Base-by-base conservation (phyloP, 306 rosid species). In the Casuarina glauca region DNA sequence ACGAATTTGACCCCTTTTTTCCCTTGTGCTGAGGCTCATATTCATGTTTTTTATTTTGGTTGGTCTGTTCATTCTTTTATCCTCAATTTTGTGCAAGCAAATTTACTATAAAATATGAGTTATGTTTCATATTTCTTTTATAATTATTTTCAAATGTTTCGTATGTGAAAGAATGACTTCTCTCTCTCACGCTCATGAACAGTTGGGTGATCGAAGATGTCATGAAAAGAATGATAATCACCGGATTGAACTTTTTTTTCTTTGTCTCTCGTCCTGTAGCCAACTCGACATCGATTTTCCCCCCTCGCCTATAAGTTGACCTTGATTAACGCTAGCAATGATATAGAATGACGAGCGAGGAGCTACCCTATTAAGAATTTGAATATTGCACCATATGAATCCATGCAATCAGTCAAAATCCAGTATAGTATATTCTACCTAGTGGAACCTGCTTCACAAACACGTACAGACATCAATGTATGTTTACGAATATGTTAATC, bases 1-100 rank as follows among this genome's bases (percentile, higher is more conserved):
- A 85, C 89, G 2, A 43, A 75, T 64, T 49, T 89, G 71, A 11
- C 89, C 88, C 54, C 35, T 35, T 0, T 6, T 46, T 46, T 26
- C 8, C 53, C 76, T 7, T 26, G 32, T 26, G 32, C 32, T 26
- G 32, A 26, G 32, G 32, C 32, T 26, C 1, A 26, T 26, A 26
- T 26, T 26, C 32, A 26, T 26, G 32, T 26, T 26, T 26, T 26
- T 26, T 26, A 26, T 26, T 26, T 26, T 26, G 32, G 32, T 26
- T 26, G 32, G 32, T 26, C 32, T 26, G 32, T 26, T 26, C 32
- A 26, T 26, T 26, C 32, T 26, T 26, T 26, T 0, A 26, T 26
- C 1, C 0, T 26, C 32, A 26, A 26, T 26, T 26, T 26, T 26
- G 32, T 26, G 32, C 32, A 26, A 26, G 32, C 32, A 26, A 26